Conservation (phyloP, 2,329 filamentous ascomycete species). For the Fusarium bactridioides region DNA sequence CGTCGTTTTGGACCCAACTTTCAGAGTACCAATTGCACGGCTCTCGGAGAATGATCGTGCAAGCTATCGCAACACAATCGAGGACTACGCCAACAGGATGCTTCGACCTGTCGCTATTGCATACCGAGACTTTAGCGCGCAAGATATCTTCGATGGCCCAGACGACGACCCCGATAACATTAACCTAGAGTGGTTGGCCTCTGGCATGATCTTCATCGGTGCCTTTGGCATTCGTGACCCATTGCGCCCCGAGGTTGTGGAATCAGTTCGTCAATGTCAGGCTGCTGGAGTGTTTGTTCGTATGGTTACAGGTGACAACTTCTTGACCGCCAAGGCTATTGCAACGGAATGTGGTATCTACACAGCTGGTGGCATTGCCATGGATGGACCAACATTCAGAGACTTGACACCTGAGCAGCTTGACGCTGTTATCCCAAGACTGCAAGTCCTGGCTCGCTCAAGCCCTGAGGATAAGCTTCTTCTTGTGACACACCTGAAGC, state of each 20-base stretch:
- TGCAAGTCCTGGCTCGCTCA: constrained; percentile 63
- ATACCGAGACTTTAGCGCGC: constrained; percentile 75
- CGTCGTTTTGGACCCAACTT: constrained; percentile 55
- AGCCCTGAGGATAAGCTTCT: constrained; percentile 68
- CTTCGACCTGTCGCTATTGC: constrained; percentile 79
- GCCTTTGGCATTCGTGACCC: constrained; percentile 74
- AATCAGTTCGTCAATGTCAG: constrained; percentile 67
- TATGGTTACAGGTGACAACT: constrained; percentile 62
- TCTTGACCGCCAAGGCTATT: constrained; percentile 70
- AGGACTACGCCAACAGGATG: constrained; percentile 69
- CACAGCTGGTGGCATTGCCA: constrained; percentile 67
- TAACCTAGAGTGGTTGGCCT: constrained; percentile 53
- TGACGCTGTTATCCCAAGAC: constrained; percentile 58
- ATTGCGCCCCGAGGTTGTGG: constrained; percentile 64
- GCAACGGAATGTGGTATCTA: constrained; percentile 71
- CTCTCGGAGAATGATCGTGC: constrained; percentile 45
- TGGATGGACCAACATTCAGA: constrained; percentile 71
- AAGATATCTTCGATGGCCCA: constrained; percentile 67
- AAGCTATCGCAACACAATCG: constrained; percentile 46
- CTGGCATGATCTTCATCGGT: constrained; percentile 74
- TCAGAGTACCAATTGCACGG: constrained; percentile 39
- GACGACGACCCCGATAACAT: constrained; percentile 46
- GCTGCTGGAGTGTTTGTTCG: constrained; percentile 69
- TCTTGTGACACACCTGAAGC: constrained; percentile 62
- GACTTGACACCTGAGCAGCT: constrained; percentile 62